Conservation (phyloP, 2,329 filamentous ascomycete species). For the Blastomyces gilchristii region DNA sequence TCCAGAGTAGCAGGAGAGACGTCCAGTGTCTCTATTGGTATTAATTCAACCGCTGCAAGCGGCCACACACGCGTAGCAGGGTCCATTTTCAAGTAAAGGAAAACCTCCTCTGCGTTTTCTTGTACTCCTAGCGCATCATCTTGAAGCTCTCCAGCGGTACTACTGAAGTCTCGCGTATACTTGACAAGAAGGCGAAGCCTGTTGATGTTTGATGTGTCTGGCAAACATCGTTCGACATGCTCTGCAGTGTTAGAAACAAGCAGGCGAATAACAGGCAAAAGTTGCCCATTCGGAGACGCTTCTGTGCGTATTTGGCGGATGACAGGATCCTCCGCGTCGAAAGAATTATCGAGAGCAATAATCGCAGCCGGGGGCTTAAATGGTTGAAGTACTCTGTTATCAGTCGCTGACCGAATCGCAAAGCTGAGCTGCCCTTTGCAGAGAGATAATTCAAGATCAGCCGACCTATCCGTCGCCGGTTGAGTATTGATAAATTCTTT, state of each 20-base stretch:
- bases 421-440: conserved; percentile 28
- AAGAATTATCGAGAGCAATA: conserved; percentile 36
- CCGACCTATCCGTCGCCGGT: conserved; percentile 21
- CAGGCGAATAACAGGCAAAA: conserved; percentile 37
- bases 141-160: conserved; percentile 33
- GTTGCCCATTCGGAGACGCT: conserved; percentile 22
- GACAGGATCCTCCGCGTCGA: conserved; percentile 30
- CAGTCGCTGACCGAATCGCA: conserved; percentile 25
- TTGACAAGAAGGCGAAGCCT: conserved; percentile 28
- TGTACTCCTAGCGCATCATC: conserved; percentile 32
- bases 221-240: conserved; percentile 37
- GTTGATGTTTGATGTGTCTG: conserved; percentile 26
- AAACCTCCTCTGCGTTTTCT: conserved; percentile 32
- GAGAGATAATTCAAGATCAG: conserved; percentile 30
- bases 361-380: conserved; percentile 32
- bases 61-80: conserved; percentile 31
- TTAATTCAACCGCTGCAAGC: conserved; percentile 28
- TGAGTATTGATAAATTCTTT: conserved; percentile 26
- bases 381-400: conserved; percentile 24
- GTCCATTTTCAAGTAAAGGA: conserved; percentile 26
- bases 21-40: conserved; percentile 26
- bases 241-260: conserved; percentile 39
- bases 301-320: conserved; percentile 9
- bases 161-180: conserved; percentile 25
- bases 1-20: conserved; percentile 18